phyloP scores from a whole-genome alignment of 768 basidiomycete genomes.

The Dendrothele bispora region DNA sequence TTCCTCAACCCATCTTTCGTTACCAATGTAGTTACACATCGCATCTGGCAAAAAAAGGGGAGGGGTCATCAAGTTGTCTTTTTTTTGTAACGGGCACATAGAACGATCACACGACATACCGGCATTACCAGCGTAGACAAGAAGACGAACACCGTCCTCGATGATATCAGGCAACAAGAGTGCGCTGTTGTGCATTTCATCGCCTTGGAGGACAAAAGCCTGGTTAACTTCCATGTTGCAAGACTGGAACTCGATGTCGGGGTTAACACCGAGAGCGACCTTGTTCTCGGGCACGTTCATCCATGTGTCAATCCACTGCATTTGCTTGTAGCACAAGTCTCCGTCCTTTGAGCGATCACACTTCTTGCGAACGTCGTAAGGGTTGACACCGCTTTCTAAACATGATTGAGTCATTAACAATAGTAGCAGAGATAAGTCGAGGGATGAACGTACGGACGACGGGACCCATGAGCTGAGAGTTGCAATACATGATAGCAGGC shows the following conservation, averaged over 20 bases:
- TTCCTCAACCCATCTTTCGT: conserved; percentile 70
- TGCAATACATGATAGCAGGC: conserved; percentile 80
- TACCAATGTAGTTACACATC: conserved; percentile 89
- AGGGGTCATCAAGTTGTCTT: conserved; percentile 14
- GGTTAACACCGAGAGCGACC: conserved; percentile 73
- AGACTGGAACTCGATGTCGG: conserved; percentile 56
- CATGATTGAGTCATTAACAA: not conserved
- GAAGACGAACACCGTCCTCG: conserved; percentile 75
- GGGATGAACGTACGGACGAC: conserved; percentile 56
- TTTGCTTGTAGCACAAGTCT: conserved; percentile 73
- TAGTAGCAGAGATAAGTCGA: conserved; percentile 1
- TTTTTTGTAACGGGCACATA: conserved; percentile 1
- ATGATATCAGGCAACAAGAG: conserved; percentile 77
- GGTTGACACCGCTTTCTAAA: conserved; percentile 73
- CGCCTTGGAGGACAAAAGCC: conserved; percentile 80
- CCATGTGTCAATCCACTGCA: conserved; percentile 87
- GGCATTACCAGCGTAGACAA: conserved; percentile 90
- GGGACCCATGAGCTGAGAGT: conserved; percentile 66
- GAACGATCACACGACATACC: conserved; percentile 37
- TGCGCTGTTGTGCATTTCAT: conserved; percentile 83
- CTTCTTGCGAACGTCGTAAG: conserved; percentile 80
- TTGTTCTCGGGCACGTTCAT: conserved; percentile 80
- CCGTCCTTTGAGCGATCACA: conserved; percentile 77
- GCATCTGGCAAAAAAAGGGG: conserved; percentile 57
- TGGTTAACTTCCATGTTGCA: conserved; percentile 83